Conservation (phyloP, 345 rosid species). For the Leavenworthia alabamica region DNA sequence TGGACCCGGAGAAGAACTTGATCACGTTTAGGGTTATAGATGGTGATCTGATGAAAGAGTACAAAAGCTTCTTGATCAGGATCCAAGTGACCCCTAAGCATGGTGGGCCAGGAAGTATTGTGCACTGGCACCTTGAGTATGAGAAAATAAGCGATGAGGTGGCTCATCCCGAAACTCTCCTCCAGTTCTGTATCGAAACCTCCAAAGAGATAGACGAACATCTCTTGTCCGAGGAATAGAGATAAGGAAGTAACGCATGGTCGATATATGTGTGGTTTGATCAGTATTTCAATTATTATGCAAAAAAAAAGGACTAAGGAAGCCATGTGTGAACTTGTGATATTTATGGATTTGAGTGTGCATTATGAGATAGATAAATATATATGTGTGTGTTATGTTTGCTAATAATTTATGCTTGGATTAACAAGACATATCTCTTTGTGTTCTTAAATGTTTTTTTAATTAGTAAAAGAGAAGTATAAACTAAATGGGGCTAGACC, state of each 20-base stretch:
- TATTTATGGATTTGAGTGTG: too few relatives aligned
- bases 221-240: slow-evolving; percentile 17
- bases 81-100: not conserved
- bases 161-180: not conserved
- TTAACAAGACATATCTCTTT: too few relatives aligned
- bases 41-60: not conserved
- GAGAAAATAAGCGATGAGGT: not conserved
- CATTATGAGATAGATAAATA: too few relatives aligned
- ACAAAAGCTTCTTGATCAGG: not conserved
- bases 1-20: not conserved
- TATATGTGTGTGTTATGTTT: too few relatives aligned
- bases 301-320: slow-evolving; percentile 3
- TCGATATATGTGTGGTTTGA: not conserved
- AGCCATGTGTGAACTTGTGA: not conserved
- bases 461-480: too few relatives aligned
- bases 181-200: not conserved
- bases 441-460: too few relatives aligned
- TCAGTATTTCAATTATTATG: not conserved
- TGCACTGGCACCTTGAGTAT: not conserved
- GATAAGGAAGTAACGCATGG: not conserved
- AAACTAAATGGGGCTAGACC: too few relatives aligned
- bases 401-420: too few relatives aligned
- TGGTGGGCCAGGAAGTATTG: not conserved
- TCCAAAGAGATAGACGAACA: slow-evolving; percentile 1
- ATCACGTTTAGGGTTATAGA: not conserved